Evolutionary conservation across 2,329 filamentous ascomycete genomes (phyloP), one percentile per base, ranked within the genome.

Genomic region (Stylonectria norvegica): DNA sequence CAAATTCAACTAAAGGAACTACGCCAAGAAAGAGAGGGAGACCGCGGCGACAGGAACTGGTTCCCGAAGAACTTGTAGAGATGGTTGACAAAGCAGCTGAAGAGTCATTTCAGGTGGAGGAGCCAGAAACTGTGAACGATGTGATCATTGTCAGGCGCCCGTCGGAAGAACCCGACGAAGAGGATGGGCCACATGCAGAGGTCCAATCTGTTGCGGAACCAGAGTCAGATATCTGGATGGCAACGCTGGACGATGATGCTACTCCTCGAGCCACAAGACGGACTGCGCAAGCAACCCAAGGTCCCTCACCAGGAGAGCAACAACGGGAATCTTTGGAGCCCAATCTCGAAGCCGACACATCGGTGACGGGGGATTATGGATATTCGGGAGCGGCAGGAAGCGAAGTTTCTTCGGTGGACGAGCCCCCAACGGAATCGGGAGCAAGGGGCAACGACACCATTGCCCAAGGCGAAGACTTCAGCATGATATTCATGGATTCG

Each of bases 401-500:
- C 25, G 63, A 67, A 25, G 43, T 49, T 14, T 67, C 63, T 5
- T 65, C 64, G 6, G 48, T 49, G 14, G 56, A 62, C 23, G 63
- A 65, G 35, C 59, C 43, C 15, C 50, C 43, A 22, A 52, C 39
- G 31, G 50, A 49, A 27, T 40, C 19, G 40, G 50, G 36, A 34
- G 56, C 48, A n/a, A 40, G 36, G 28, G 46, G 38, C 31, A 63
- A 66, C 20, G 64, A 75, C 35, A 74, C 67, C 0, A 66, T 73
- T 33, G 65, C 67, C 4, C 67, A 73, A n/a, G 69, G 64, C 12
- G 76, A 79, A 44, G 72, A 74, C 27, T 79, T 79, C 46, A 79
- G 75, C 54, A 79, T 79, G 74, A 79, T 79, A 40, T 74, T 75
- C 20, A 68, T 78, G 44, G 69, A 76, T 32, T 76, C 74, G 2